Base-by-base conservation (phyloP, 1,139 yeast genomes). In the Candida sp. region DNA sequence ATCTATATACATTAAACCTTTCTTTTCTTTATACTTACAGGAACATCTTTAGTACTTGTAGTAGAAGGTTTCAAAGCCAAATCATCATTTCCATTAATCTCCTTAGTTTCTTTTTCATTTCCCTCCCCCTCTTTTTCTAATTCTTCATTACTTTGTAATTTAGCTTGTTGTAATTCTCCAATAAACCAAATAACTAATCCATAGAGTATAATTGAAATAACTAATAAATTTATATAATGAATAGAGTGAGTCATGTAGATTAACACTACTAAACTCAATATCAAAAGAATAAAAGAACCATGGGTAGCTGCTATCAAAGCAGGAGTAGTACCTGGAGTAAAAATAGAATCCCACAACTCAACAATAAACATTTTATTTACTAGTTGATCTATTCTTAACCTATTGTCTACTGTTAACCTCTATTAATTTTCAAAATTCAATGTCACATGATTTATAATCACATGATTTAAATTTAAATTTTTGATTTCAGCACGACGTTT, bases 261-360 rank as follows among this genome's bases (percentile, higher is more conserved):
- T 63, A 91, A 76, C 45, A 73, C 66, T 2, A 69, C 50, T 50
- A 91, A 72, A 1, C 91, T 68, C 12, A 65, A 42, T 7, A 73
- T 67, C 35, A 66, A 54, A 33, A 63, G 49, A 5, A 65, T 53
- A 42, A 66, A 66, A 38, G 69, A 64, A 2, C 55, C 67, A 54
- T 66, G 71, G 1, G 71, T 66, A 7, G 98, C 97, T 36, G 77
- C 73, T 15, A 90, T 73, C 43, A 93, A 74, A 1, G 95, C 90
- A 1, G 97, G 97, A 0, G 93, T 79, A 0, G 96, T 81, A 1
- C 99, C 99, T 2, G 98, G 98, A n/a, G 91, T 85, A 63, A 91
- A 86, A 27, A 93, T 79, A 5, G 96, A 86, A 48, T 86, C 84
- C 97, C 98, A 91, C 40, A 93, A 75, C 32, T 86, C 95, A 22